A percentile compares a stretch with the other conserved stretches of the same genome.
phyloP scores from a whole-genome alignment of 768 basidiomycete species.

The Clathrus columnatus region DNA sequence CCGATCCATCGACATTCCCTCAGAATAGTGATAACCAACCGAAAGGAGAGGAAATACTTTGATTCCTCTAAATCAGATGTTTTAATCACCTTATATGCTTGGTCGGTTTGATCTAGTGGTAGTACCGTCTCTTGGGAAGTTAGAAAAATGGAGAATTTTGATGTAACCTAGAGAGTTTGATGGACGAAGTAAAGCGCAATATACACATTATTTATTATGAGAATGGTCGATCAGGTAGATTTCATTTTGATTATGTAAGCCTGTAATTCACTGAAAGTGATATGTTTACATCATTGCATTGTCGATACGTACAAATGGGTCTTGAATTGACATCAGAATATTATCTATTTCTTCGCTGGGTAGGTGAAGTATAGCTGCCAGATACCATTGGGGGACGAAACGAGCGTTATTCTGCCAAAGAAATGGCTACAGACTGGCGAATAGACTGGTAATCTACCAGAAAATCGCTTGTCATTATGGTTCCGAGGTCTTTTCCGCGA shows the following conservation, averaged over 20 bases:
- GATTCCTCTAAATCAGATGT: not conserved
- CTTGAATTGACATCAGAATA: too few relatives aligned
- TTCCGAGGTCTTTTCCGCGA: not conserved
- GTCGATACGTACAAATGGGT: too few relatives aligned
- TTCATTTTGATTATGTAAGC: too few relatives aligned
- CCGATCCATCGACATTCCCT: slow-evolving; percentile 5
- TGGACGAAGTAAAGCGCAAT: not conserved
- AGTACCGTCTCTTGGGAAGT: not conserved
- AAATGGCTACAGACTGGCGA: too few relatives aligned
- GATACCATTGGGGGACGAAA: too few relatives aligned
- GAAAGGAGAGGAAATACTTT: not conserved
- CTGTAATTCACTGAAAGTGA: too few relatives aligned
- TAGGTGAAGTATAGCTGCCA: too few relatives aligned
- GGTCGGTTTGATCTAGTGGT: not conserved
- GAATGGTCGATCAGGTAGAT: not conserved
- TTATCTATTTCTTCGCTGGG: too few relatives aligned
- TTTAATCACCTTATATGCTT: not conserved
- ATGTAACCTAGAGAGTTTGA: not conserved
- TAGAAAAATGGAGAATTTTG: not conserved
- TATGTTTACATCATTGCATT: too few relatives aligned
- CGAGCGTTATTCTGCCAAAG: too few relatives aligned
- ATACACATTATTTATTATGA: not conserved
- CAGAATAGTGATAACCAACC: not conserved
- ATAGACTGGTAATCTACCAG: too few relatives aligned
- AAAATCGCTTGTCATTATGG: too few relatives aligned